Base-by-base conservation (phyloP, 192 early-diverging fungal genomes). In the Podila epigama region DNA sequence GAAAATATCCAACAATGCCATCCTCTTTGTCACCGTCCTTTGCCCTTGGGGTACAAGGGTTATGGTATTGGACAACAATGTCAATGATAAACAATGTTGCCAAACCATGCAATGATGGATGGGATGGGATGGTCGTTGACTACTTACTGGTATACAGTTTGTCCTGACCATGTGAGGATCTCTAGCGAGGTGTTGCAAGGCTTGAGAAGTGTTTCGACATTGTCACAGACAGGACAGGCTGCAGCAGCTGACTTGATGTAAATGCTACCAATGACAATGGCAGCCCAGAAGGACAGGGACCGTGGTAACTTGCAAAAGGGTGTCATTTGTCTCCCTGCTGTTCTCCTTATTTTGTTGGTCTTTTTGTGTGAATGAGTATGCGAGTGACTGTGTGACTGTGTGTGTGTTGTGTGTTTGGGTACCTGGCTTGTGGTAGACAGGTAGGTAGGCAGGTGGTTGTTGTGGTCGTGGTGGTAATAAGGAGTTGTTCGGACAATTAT, bases 81-180 rank as follows among this genome's bases (percentile, higher is more conserved):
- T n/a, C n/a, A n/a, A n/a, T n/a, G n/a, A n/a, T n/a, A n/a, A n/a
- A n/a, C n/a, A n/a, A n/a, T n/a, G n/a, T n/a, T n/a, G n/a, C n/a
- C n/a, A n/a, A n/a, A n/a, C n/a, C n/a, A n/a, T n/a, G n/a, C n/a
- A n/a, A n/a, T n/a, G n/a, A n/a, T n/a, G n/a, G n/a, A n/a, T n/a
- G n/a, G n/a, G n/a, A n/a, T n/a, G n/a, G n/a, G n/a, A n/a, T n/a
- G n/a, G n/a, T n/a, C 0, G 10, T 5, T 28, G 32, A 8, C 2
- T 13, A 54, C 73, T 68, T 64, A 77, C 73, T 77, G 73, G 56
- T 77, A 77, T 16, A 77, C 66, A 3, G 60, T 28, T 12, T 42
- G 28, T 4, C 73, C 66, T 27, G 73, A 55, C 73, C 73, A 77
- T 8, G 60, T 55, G 20, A 58, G 12, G 32, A 77, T 68, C 2